Percentiles rank a stretch among this genome's conserved stretches.
Evolutionary conservation across 192 early-diverging fungal species (phyloP).

Genomic region (Pecoramyces ruminantium): DNA sequence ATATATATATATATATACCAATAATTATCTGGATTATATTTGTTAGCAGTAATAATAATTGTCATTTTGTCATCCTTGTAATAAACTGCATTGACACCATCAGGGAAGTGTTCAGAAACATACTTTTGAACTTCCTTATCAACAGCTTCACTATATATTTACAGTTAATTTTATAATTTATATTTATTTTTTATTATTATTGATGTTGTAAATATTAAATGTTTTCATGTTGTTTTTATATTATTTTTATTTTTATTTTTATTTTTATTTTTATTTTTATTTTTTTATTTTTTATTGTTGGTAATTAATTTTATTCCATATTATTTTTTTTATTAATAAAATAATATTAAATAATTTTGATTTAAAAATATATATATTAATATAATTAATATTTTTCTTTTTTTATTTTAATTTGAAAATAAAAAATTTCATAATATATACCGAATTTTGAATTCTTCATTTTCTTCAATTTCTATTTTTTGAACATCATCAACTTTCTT

Average conservation of each 20-base stretch:
- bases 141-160: conserved; percentile 19
- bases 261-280: no score
- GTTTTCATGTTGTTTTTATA: no score
- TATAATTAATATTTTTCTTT: neutral
- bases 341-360: no score
- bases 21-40: conserved; percentile 81
- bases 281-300: no score
- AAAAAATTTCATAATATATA: neutral
- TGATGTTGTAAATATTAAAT: no score
- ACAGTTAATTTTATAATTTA: neutral
- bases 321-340: no score
- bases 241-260: neutral
- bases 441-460: conserved; percentile 10
- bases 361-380: neutral
- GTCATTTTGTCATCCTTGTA: conserved; percentile 22
- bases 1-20: conserved; percentile 38
- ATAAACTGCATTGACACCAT: conserved; percentile 54
- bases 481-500: conserved; percentile 27
- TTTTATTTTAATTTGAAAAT: neutral
- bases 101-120: conserved; percentile 58
- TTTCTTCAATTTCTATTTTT: conserved; percentile 9
- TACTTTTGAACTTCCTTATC: conserved; percentile 48
- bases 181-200: neutral
- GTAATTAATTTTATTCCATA: no score
- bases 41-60: conserved; percentile 67